Base-by-base conservation (phyloP, 2,329 filamentous ascomycete species). In the Microsporum canis region DNA sequence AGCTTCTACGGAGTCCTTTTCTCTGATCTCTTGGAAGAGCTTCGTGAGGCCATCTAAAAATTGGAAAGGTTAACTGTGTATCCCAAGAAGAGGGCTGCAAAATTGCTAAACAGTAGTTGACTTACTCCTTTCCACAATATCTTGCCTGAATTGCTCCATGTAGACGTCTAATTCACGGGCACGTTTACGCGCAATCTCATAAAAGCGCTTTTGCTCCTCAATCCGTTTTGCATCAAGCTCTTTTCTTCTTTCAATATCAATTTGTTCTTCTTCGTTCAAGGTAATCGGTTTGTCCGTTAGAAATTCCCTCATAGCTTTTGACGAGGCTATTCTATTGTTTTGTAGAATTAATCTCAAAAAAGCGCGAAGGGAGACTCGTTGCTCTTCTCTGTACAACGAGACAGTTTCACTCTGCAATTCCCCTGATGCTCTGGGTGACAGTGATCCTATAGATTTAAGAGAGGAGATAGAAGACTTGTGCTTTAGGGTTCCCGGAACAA, bases 111-210 rank as follows among this genome's bases (percentile, higher is more conserved):
- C 45, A 57, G 14, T 33, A 39, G 10, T 41, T 6, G 63, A 77
- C 85, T 74, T 75, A 89, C 86, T 95, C 76, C 77, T 79, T 71
- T 88, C 85, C 29, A 88, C 84, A 66, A 88, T 85, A 63, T 86
- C 83, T 64, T 82, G 76, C 55, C 85, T 78, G 72, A 88, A 88
- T 63, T 82, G 82, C 75, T 99, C 94, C 94, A 99, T 99, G 72
- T 97, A 96, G 29, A 95, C 89, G 73, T 99, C 94, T 58, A 99
- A 80, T 70, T 97, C 94, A 3, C 89, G 88, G 1, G 94, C 94
- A 65, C 94, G 85, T 73, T 91, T 86, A 66, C 91, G 82, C 6
- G 94, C 94, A 70, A 99, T 91, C 71, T 99, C 92, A 73, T 96
- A 99, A 72, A 99, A 99, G 65, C 86, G 84, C 71, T 86, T 88